phyloP scores from a whole-genome alignment of 2,329 filamentous ascomycete species.

The Biscogniauxia mediterranea region DNA sequence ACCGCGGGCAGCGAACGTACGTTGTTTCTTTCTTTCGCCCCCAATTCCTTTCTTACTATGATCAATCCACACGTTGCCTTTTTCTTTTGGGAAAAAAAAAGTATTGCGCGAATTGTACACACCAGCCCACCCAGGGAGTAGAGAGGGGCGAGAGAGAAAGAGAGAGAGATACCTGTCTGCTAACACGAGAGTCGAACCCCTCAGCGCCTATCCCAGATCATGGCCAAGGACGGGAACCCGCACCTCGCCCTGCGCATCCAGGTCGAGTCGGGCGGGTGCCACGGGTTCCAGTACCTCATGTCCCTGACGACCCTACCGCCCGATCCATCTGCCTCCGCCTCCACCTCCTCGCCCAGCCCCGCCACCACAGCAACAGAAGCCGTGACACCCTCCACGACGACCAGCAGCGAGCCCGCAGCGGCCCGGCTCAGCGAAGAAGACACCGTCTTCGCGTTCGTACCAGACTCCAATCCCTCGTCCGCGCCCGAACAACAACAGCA shows the following conservation, averaged over 20 bases:
- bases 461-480: slow-evolving; percentile 38
- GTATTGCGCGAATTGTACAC: neutral
- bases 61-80: neutral
- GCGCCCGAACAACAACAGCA: neutral
- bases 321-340: slow-evolving; percentile 2
- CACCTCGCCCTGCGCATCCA: slow-evolving; percentile 84
- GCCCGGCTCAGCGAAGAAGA: slow-evolving; percentile 65
- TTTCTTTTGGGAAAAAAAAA: too few relatives aligned
- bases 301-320: slow-evolving; percentile 66
- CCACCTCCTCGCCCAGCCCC: slow-evolving; percentile 7
- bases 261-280: slow-evolving; percentile 91
- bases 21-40: slow-evolving; percentile 16
- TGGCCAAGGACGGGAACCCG: slow-evolving; percentile 69
- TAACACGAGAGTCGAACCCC: neutral
- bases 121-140: neutral
- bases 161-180: neutral
- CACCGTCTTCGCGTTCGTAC: slow-evolving; percentile 74
- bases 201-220: slow-evolving; percentile 74
- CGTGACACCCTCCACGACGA: slow-evolving; percentile 30
- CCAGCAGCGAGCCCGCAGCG: slow-evolving; percentile 18
- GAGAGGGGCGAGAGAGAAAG: neutral
- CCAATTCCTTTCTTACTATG: neutral
- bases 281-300: slow-evolving; percentile 98
- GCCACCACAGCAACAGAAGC: slow-evolving; percentile 15
- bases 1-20: slow-evolving; percentile 73